Percentiles rank a stretch among this genome's conserved stretches.
phyloP scores from a whole-genome alignment of 805 yeast species.

The Peterozyma xylosa region DNA sequence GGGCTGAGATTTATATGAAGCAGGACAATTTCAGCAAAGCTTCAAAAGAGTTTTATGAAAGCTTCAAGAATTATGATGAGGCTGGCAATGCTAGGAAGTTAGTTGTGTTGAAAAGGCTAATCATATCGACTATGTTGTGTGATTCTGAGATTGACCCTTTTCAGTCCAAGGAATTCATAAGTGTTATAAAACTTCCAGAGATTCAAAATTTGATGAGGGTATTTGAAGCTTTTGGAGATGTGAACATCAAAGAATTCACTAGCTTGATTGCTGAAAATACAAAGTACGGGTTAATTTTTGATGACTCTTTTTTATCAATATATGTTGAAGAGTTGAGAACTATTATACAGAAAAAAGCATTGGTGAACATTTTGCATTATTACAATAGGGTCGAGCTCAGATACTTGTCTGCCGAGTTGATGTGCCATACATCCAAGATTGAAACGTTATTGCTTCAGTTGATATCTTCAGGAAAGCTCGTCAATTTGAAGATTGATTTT shows the following conservation, averaged over 20 bases:
- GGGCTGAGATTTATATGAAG: constrained; percentile 61
- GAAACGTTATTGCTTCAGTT: constrained; percentile 17
- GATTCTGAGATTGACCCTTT: constrained; percentile 65
- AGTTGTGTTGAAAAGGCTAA: constrained; percentile 50
- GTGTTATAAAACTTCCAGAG: constrained; percentile 15
- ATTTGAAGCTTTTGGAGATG: constrained; percentile 17
- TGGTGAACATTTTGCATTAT: constrained; percentile 14
- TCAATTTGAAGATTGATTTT: constrained; percentile 17
- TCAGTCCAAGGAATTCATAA: constrained; percentile 60
- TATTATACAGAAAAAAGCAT: constrained; percentile 15
- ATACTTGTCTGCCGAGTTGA: constrained; percentile 13
- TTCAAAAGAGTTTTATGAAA: constrained; percentile 38
- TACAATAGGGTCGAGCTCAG: constrained; percentile 16
- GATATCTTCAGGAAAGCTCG: constrained; percentile 16
- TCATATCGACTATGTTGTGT: constrained; percentile 53
- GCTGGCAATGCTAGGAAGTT: constrained; percentile 57
- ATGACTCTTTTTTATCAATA: constrained; percentile 1
- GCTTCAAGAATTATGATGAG: constrained; percentile 39
- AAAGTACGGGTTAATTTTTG: constrained; percentile 7
- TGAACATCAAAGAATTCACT: constrained; percentile 17
- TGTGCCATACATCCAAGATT: constrained; percentile 12
- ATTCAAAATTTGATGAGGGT: constrained; percentile 17
- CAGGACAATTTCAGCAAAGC: constrained; percentile 52
- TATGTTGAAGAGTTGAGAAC: constrained; percentile 5
- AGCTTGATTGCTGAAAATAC: constrained; percentile 9